phyloP scores from a whole-genome alignment of 1,284 basidiomycete species.

The Malassezia arunalokei region DNA sequence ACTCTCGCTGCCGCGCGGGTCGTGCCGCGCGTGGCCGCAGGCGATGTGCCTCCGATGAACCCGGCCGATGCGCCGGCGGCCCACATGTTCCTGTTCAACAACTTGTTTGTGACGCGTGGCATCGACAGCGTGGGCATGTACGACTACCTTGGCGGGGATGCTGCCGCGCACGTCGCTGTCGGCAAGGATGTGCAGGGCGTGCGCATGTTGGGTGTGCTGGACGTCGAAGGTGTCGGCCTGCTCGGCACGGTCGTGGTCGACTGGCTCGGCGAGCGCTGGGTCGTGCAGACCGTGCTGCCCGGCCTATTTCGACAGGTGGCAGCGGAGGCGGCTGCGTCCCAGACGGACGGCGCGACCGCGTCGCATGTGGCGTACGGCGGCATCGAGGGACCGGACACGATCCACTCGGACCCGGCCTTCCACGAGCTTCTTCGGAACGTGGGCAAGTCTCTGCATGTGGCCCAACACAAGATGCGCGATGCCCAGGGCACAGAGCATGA shows the following conservation, averaged over 20 bases:
- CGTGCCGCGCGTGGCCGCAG: slow-evolving; percentile 50
- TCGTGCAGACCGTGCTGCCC: slow-evolving; percentile 53
- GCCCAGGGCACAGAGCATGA: slow-evolving; percentile 48
- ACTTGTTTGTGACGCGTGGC: slow-evolving; percentile 54
- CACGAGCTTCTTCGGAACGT: slow-evolving; percentile 52
- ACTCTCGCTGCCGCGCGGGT: slow-evolving; percentile 51
- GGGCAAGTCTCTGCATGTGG: slow-evolving; percentile 50
- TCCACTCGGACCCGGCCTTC: slow-evolving; percentile 49
- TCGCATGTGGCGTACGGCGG: slow-evolving; percentile 50
- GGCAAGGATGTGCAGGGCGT: slow-evolving; percentile 54
- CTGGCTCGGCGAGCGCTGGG: slow-evolving; percentile 54
- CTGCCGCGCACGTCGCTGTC: slow-evolving; percentile 52
- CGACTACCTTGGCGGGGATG: slow-evolving; percentile 53
- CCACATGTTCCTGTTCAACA: slow-evolving; percentile 53
- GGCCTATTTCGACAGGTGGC: slow-evolving; percentile 50
- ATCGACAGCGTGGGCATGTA: slow-evolving; percentile 53
- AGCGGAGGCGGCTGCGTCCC: slow-evolving; percentile 19
- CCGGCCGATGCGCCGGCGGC: slow-evolving; percentile 51
- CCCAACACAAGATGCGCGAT: slow-evolving; percentile 51
- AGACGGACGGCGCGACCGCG: slow-evolving; percentile 22
- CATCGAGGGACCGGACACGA: slow-evolving; percentile 49
- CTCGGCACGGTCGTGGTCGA: slow-evolving; percentile 51
- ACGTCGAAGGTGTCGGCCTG: slow-evolving; percentile 47
- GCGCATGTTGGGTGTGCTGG: slow-evolving; percentile 51
- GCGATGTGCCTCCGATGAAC: slow-evolving; percentile 52